Base-by-base conservation (phyloP, 306 rosid genomes). In the Senna tora region DNA sequence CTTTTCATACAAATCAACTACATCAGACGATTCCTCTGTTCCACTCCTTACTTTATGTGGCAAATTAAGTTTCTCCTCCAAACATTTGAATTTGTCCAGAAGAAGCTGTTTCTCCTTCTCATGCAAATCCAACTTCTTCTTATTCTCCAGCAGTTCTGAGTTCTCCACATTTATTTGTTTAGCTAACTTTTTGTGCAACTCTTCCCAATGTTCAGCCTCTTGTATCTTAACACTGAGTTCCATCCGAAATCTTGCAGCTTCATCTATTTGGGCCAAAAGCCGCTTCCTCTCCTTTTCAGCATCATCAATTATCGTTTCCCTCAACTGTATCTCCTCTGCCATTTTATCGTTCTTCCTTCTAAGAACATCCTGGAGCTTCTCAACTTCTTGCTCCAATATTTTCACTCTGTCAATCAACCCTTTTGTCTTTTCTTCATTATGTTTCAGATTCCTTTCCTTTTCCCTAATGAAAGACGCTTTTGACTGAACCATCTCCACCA, bases 71-170 rank as follows among this genome's bases (percentile, higher is more conserved):
- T 82, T 78, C 66, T 77, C 87, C 50, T 75, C 81, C 58, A 84
- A 79, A 67, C 52, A 67, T 60, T 38, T 63, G 33, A 81, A 63
- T 77, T 79, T 79, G 54, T 56, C 79, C 65, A 63, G 62, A 55
- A 87, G 79, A 46, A 20, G 55, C 16, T 79, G 71, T 13, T 81
- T 85, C 81, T 83, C 92, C 67, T 55, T 82, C 77, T 74, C 77
- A 64, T 55, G 61, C 52, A 61, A 79, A 72, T 71, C 81, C 70
- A 61, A 74, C 75, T 38, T 73, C 67, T 45, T 72, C 65, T 65
- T 60, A 55, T 71, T 56, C 79, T 77, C 75, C 61, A 46, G 54
- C 32, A 60, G 60, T 85, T 80, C 83, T 15, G 46, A 66, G 58
- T 56, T 76, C 42, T 68, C 66, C 39, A 49, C 47, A 39, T 79